These are phyloP conservation scores for Coemansia reversa DNA, from an alignment of 192 early-diverging fungal genomes.

Conservation along the genomic window DNA sequence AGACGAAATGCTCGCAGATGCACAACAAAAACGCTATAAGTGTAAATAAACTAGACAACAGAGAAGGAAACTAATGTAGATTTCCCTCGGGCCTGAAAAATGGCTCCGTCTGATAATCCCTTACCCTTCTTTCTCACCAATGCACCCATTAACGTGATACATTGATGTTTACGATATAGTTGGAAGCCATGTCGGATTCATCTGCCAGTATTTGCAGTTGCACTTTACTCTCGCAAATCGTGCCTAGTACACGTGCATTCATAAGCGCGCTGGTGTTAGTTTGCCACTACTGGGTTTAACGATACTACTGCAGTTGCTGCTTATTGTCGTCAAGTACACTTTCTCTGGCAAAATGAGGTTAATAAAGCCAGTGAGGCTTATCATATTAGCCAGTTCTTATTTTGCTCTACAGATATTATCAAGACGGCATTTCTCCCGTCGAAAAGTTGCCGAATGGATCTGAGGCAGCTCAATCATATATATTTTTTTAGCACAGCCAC, in stretches of 20 bases:
- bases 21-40: conserved; percentile 9
- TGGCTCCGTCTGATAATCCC: background rate
- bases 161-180: background rate
- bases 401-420: background rate
- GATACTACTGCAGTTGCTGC: background rate
- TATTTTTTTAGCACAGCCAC: background rate
- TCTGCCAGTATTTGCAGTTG: too few species aligned
- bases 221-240: background rate
- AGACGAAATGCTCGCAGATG: conserved; percentile 14
- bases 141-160: too few species aligned
- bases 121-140: background rate
- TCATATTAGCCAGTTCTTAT: background rate
- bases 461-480: background rate
- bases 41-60: background rate
- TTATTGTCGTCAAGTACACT: background rate
- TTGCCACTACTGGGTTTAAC: background rate
- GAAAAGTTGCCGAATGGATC: background rate
- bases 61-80: background rate
- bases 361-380: background rate
- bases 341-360: background rate
- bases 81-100: background rate
- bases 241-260: background rate
- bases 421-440: background rate
- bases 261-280: background rate
- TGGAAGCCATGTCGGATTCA: background rate